These are phyloP conservation scores for Microstegium vimineum DNA, from an alignment of 176 grass and related monocot genomes.

Conservation along the genomic window DNA sequence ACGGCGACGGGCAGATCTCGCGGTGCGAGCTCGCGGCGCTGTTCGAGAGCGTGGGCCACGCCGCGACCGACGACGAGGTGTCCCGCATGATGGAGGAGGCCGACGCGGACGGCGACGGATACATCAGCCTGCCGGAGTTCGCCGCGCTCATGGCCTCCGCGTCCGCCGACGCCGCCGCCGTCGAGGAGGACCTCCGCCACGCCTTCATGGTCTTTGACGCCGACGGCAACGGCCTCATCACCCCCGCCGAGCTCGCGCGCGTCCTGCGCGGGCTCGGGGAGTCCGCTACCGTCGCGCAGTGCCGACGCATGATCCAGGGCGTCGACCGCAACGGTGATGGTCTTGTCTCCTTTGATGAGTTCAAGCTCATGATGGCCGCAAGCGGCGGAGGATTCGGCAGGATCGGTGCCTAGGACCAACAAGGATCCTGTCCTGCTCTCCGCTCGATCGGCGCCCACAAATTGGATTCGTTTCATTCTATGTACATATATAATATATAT, in stretches of 20 bases:
- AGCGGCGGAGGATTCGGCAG: conserved; percentile 9
- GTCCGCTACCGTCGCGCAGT: conserved; percentile 69
- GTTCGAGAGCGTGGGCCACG: conserved; percentile 61
- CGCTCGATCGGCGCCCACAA: not conserved
- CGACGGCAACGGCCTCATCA: conserved; percentile 69
- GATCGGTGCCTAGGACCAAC: not conserved
- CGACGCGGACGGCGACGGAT: conserved; percentile 81
- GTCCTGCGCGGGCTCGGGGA: conserved; percentile 68
- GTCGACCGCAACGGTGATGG: conserved; percentile 89
- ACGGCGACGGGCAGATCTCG: conserved; percentile 84
- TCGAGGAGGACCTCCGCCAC: conserved; percentile 77
- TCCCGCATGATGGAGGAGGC: conserved; percentile 79
- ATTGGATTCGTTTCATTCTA: conserved; percentile 4
- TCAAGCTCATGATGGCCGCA: conserved; percentile 85
- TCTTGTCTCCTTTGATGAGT: conserved; percentile 77
- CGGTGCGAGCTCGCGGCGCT: conserved; percentile 59
- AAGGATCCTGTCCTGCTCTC: not conserved
- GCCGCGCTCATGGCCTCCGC: conserved; percentile 40
- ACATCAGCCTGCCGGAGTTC: conserved; percentile 83
- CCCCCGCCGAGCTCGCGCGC: conserved; percentile 63
- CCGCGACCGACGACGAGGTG: conserved; percentile 56
- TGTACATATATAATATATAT: not conserved
- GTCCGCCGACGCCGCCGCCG: not conserved
- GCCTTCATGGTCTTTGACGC: conserved; percentile 82
- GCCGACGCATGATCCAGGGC: conserved; percentile 84